phyloP scores from a whole-genome alignment of 257 asterid species.

The Nicotiana tabacum region DNA sequence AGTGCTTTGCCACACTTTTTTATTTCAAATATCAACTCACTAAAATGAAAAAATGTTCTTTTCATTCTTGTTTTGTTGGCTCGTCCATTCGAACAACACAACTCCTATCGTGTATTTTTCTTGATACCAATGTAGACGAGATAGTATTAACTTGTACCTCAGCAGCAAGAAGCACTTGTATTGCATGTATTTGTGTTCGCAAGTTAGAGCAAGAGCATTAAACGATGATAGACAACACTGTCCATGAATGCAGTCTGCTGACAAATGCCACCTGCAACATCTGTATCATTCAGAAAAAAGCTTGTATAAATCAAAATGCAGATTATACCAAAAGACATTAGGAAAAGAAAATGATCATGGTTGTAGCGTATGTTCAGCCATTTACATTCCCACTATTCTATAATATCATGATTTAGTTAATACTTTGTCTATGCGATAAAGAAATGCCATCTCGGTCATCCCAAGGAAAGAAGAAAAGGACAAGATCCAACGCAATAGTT shows the following conservation, averaged over 20 bases:
- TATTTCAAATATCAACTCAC: background rate
- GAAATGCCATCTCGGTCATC: background rate
- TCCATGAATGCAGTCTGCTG: background rate
- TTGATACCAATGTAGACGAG: background rate
- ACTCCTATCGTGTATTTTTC: background rate
- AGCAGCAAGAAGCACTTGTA: background rate
- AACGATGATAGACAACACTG: background rate
- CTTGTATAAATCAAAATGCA: background rate
- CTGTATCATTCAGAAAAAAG: background rate
- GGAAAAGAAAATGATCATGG: background rate
- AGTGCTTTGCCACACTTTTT: background rate
- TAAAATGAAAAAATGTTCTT: background rate
- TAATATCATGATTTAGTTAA: background rate
- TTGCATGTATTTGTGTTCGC: background rate
- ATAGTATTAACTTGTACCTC: background rate
- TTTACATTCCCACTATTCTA: background rate
- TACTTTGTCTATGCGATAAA: background rate
- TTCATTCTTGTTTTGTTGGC: background rate
- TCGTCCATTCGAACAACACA: background rate
- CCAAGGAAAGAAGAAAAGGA: background rate
- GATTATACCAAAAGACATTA: background rate
- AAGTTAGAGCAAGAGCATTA: background rate
- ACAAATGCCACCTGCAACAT: background rate
- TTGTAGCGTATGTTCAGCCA: background rate
- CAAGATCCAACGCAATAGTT: background rate